Conservation (phyloP, 495 filamentous ascomycete genomes). For the Bacidia gigantensis region DNA sequence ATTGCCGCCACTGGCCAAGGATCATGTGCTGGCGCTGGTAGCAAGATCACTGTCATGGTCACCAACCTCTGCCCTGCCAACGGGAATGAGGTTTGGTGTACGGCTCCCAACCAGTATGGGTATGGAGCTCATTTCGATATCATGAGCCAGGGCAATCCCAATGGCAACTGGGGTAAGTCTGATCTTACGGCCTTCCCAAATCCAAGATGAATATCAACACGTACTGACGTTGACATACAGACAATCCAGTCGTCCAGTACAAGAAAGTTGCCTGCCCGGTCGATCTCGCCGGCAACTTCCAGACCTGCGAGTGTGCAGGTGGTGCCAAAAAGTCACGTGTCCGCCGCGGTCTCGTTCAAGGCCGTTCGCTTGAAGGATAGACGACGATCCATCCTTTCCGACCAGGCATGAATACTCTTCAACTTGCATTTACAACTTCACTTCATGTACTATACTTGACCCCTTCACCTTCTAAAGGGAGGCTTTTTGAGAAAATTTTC, state of each 20-base stretch:
- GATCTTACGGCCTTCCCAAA: background rate
- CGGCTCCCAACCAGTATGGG: slow-evolving; percentile 26
- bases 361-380: background rate
- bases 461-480: background rate
- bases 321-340: background rate
- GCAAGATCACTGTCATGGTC: slow-evolving; percentile 30
- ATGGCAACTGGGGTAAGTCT: slow-evolving; percentile 14
- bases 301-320: slow-evolving; percentile 11
- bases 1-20: slow-evolving; percentile 23
- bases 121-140: slow-evolving; percentile 32
- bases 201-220: too few relatives aligned
- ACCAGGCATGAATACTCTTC: background rate
- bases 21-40: slow-evolving; percentile 21
- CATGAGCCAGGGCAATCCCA: slow-evolving; percentile 25
- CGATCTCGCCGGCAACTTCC: slow-evolving; percentile 13
- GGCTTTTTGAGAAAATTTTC: background rate
- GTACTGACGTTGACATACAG: slow-evolving; percentile 4
- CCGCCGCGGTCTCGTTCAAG: background rate
- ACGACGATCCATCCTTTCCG: background rate
- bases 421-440: background rate
- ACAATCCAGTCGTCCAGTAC: slow-evolving; percentile 29
- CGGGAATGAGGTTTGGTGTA: slow-evolving; percentile 29
- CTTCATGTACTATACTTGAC: background rate
- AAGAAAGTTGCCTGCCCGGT: slow-evolving; percentile 24
- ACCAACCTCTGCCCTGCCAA: slow-evolving; percentile 29